These are phyloP conservation scores for Metroxylon sagu DNA, from an alignment of 176 grass and related monocot genomes.

Conservation along the genomic window DNA sequence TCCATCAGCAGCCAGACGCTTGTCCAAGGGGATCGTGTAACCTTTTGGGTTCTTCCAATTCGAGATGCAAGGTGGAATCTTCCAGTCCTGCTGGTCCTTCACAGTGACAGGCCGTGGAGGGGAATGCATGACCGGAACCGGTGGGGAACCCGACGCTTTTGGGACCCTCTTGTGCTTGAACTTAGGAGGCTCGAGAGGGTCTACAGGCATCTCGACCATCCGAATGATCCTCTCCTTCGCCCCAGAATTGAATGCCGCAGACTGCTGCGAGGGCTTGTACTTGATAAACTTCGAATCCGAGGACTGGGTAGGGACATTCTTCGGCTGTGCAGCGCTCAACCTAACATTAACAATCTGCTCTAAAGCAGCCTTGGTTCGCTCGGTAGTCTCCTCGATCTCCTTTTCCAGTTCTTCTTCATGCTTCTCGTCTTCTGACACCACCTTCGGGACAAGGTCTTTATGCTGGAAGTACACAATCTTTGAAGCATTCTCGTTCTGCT, in stretches of 20 bases:
- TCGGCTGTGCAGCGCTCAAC: constrained; percentile 77
- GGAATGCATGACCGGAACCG: constrained; percentile 87
- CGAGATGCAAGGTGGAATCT: constrained; percentile 98
- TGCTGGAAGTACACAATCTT: constrained; percentile 96
- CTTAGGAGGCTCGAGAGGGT: constrained; percentile 90
- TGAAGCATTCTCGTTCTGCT: constrained; percentile 84
- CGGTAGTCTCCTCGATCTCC: constrained; percentile 64
- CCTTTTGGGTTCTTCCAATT: constrained; percentile 99
- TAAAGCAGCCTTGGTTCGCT: constrained; percentile 56
- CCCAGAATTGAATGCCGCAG: constrained; percentile 86
- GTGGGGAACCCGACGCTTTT: constrained; percentile 61
- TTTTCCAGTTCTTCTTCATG: constrained; percentile 63
- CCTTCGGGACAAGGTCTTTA: constrained; percentile 79
- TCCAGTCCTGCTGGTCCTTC: constrained; percentile 98
- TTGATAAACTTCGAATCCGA: constrained; percentile 92
- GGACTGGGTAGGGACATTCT: constrained; percentile 76
- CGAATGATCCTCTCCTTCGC: constrained; percentile 91
- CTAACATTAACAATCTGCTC: constrained; percentile 93
- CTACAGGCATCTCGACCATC: constrained; percentile 65
- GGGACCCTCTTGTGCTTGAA: constrained; percentile 98
- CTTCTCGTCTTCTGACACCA: constrained; percentile 29
- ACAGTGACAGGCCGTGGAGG: constrained; percentile 90
- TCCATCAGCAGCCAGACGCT: constrained; percentile 83
- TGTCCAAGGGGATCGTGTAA: constrained; percentile 93
- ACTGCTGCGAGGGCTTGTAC: constrained; percentile 95